Base-by-base conservation (phyloP, 2,329 filamentous ascomycete species). In the Alternaria arborescens region DNA sequence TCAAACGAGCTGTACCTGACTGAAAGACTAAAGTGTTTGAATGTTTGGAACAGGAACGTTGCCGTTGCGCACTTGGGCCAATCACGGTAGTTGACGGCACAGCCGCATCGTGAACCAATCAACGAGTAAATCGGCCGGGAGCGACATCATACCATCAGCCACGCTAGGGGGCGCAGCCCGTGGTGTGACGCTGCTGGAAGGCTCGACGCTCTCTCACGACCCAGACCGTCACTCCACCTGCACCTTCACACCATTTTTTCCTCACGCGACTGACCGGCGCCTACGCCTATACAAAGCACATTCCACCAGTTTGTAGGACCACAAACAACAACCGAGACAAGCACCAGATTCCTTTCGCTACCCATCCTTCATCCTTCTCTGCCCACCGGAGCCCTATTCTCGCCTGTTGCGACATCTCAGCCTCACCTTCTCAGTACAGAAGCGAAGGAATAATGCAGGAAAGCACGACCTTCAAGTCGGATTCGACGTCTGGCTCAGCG, bases 381-480 rank as follows among this genome's bases (percentile, higher is more conserved):
- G 46, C 46, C 30, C 14, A n/a, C 46, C 8, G 28, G 40, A 65
- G 60, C 66, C 67, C 66, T 62, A 64, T 66, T 55, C 60, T 58
- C 65, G 58, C 64, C 55, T 22, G 58, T 47, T 55, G 62, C 56
- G 36, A 32, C 54, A 67, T 72, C 65, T 72, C 69, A 74, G 74
- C 72, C 71, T 67, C 69, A 61, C 36, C 58, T 61, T 67, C 64
- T 26, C 51, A 52, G 50, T 11, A 41, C 34, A 38, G 34, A 32
- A 47, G 26, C 41, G 40, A 48, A 24, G 38, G 64, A 64, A 61
- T 55, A 57, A 51, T 61, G 52, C 52, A 67, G 55, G 50, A 65
- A 61, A 76, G 60, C 65, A 78, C 74, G 70, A 83, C 80, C 42
- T 82, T 81, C 75, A 77, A 82, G 61, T 80, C 78, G 48, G 73